Conservation (phyloP, 2,329 filamentous ascomycete species). For the Cyphellophora attinorum region DNA sequence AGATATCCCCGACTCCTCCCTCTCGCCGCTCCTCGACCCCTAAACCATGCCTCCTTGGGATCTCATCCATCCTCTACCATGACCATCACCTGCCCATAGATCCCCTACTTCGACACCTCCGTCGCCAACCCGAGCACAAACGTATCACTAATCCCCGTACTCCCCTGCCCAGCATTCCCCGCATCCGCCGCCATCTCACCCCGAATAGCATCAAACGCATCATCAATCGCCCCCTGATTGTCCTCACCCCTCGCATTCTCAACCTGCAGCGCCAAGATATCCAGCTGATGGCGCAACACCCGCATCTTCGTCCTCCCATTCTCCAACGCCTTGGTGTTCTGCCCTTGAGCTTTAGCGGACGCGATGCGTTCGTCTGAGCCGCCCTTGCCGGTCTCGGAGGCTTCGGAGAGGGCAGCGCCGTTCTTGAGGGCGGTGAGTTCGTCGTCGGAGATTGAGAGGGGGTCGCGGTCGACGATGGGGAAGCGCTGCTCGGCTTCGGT, state of each 20-base stretch:
- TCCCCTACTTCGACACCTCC: too few relatives aligned
- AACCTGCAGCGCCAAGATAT: conserved; percentile 42
- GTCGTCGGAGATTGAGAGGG: conserved; percentile 35
- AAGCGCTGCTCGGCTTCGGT: too few relatives aligned
- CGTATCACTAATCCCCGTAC: conserved; percentile 12
- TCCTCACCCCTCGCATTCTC: conserved; percentile 40
- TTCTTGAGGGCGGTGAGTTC: conserved; percentile 44
- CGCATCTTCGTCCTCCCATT: conserved; percentile 54
- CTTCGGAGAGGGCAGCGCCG: conserved; percentile 42
- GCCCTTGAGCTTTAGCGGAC: conserved; percentile 34
- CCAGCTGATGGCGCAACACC: conserved; percentile 48
- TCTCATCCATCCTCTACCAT: too few relatives aligned
- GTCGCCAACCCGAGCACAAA: too few relatives aligned
- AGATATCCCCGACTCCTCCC: too few relatives aligned
- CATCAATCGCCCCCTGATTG: conserved; percentile 34
- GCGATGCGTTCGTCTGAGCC: conserved; percentile 47
- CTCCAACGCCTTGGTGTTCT: conserved; percentile 37
- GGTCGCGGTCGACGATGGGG: conserved; percentile 24
- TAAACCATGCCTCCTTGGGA: too few relatives aligned
- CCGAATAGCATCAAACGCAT: conserved; percentile 43
- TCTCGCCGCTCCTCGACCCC: too few relatives aligned
- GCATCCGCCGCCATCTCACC: conserved; percentile 39
- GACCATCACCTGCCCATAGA: too few relatives aligned
- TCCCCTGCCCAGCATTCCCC: conserved; percentile 25
- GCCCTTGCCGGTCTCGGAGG: conserved; percentile 35